Conservation (phyloP, 371 early-diverging fungal genomes). For the Mycotypha africana region DNA sequence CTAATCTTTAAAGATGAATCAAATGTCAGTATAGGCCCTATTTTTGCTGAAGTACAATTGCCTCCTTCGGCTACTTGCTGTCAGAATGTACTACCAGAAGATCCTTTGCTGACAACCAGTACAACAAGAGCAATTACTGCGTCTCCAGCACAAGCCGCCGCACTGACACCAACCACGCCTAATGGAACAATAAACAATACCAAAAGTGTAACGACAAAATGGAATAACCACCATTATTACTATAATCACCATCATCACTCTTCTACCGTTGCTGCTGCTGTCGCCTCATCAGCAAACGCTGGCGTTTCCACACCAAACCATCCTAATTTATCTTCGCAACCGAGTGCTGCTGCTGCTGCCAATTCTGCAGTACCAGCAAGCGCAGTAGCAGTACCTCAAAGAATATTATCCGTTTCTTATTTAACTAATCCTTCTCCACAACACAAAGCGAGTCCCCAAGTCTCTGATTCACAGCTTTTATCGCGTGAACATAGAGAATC, state of each 20-base stretch:
- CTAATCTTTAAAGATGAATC: conserved; percentile 28
- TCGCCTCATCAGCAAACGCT: too few species aligned
- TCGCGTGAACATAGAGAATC: too few species aligned
- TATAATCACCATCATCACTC: too few species aligned
- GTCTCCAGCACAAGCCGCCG: background rate
- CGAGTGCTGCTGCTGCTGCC: too few species aligned
- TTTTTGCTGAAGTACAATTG: conserved; percentile 12
- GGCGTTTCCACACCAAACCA: too few species aligned
- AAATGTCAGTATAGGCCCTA: background rate
- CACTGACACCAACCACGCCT: conserved; percentile 1
- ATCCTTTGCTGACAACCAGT: conserved; percentile 7
- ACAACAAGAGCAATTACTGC: conserved; percentile 6
- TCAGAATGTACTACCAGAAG: conserved; percentile 1
- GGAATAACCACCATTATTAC: too few species aligned
- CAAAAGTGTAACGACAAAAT: too few species aligned
- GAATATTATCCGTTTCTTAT: conserved; percentile 29
- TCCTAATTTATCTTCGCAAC: too few species aligned
- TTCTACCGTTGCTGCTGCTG: too few species aligned
- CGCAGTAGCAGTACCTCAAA: conserved; percentile 10
- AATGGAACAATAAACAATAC: too few species aligned
- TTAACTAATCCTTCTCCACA: conserved; percentile 15
- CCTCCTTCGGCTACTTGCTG: conserved; percentile 9
- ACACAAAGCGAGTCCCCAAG: background rate
- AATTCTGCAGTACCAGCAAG: too few species aligned
- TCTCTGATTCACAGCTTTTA: too few species aligned